Conservation (phyloP, 805 yeast genomes). For the Millerozyma miso region DNA sequence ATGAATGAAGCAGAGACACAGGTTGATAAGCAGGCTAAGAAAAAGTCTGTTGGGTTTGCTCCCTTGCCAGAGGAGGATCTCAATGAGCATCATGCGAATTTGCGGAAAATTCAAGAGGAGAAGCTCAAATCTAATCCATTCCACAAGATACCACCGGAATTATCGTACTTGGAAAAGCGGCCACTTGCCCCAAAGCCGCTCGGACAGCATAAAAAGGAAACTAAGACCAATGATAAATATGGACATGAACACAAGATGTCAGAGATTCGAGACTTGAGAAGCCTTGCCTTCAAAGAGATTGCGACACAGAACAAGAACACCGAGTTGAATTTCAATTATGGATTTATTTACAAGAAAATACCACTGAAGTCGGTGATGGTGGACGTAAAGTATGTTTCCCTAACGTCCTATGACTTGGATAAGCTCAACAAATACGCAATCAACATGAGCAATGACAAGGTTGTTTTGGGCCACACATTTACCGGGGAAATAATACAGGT, state of each 20-base stretch:
- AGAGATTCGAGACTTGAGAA: conserved; percentile 44
- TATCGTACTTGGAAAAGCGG: conserved; percentile 30
- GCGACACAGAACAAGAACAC: conserved; percentile 39
- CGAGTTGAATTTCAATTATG: conserved; percentile 51
- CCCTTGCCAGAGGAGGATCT: conserved; percentile 33
- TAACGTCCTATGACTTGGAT: conserved; percentile 64
- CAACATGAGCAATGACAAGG: conserved; percentile 49
- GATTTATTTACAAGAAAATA: conserved; percentile 47
- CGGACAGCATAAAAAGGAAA: not conserved
- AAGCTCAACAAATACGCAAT: conserved; percentile 52
- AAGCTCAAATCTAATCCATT: conserved; percentile 27
- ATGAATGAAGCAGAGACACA: not conserved
- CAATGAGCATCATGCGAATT: conserved; percentile 28
- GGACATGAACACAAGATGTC: not conserved
- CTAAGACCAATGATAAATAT: not conserved
- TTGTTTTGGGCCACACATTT: conserved; percentile 69
- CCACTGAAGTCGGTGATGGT: conserved; percentile 48
- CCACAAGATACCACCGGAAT: conserved; percentile 39
- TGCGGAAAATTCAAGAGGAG: conserved; percentile 24
- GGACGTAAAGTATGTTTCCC: conserved; percentile 53
- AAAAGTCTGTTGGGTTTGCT: conserved; percentile 38
- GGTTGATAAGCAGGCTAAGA: conserved; percentile 2
- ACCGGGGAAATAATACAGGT: conserved; percentile 55
- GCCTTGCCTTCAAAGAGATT: conserved; percentile 49
- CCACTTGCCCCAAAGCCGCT: conserved; percentile 26